Base-by-base conservation (phyloP, 345 rosid genomes). In the Salix koriyanagi region DNA sequence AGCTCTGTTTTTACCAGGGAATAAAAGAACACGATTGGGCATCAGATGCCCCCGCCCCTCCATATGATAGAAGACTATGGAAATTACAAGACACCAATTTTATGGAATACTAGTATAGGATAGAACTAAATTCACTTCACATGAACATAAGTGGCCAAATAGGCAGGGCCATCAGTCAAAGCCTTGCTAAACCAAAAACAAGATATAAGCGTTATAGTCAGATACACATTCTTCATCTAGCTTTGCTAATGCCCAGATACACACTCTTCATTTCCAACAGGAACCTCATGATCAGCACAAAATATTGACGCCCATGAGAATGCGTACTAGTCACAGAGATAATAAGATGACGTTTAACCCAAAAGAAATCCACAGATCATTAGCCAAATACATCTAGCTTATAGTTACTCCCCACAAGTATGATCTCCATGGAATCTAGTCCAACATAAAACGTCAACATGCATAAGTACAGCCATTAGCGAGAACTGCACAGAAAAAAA, bases 401-500 rank as follows among this genome's bases (percentile, higher is more conserved):
- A 4, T 4, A 23, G 23, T 58, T 21, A 18, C 62, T 58, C 34
- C 66, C 34, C 28, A 15, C 6, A 1, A 36, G 34, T 10, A 25
- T n/a, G 32, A 62, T 25, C 66, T 11, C 66, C 66, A 26, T 15
- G 12, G 36, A 23, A 19, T 6, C 23, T 6, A n/a, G 7, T 6
- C 58, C 58, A 19, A n/a, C 23, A 19, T 19, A 52, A 7, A 46
- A 69, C 3, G 61, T 56, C 70, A 34, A 26, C 56, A 26, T 11
- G 1, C 41, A 10, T 23, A 3, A 6, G 16, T 39, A 44, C 72
- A 48, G 54, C 81, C 26, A 54, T 77, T 54, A 76, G 74, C 36
- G 65, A 54, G 83, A 75, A 67, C 87, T 84, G 84, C 85, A 86
- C 2, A 39, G 3, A 30, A 13, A 16, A 36, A 36, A 67, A 19